Percentiles rank a stretch among this genome's conserved stretches.
phyloP scores from a whole-genome alignment of 2,329 filamentous ascomycete species.

The Plectosphaerella sp. region DNA sequence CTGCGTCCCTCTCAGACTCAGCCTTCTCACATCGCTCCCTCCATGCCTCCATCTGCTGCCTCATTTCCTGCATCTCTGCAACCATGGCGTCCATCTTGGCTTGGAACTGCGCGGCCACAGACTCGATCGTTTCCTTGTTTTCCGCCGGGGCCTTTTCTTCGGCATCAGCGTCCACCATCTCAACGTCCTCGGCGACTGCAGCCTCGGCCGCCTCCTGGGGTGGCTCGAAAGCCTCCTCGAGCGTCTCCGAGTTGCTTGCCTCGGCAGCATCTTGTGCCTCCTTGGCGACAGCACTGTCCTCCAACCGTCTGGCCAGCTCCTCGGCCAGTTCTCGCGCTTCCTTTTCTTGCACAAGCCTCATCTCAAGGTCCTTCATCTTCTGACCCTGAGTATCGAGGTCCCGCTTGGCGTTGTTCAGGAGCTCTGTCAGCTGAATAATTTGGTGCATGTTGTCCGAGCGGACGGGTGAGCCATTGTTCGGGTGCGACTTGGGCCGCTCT shows the following conservation, averaged over 20 bases:
- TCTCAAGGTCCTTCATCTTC: slow-evolving; percentile 77
- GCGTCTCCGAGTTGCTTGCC: slow-evolving; percentile 28
- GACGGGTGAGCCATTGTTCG: slow-evolving; percentile 51
- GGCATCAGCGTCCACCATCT: slow-evolving; percentile 12
- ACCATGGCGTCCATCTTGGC: slow-evolving; percentile 72
- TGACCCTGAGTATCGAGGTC: slow-evolving; percentile 81
- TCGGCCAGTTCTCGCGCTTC: slow-evolving; percentile 80
- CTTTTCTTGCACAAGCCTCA: slow-evolving; percentile 72
- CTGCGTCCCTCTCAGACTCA: slow-evolving; percentile 69
- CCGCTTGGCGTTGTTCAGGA: slow-evolving; percentile 75
- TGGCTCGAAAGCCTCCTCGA: slow-evolving; percentile 43
- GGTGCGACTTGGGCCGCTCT: slow-evolving; percentile 62
- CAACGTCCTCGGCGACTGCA: slow-evolving; percentile 12
- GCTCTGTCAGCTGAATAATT: slow-evolving; percentile 79
- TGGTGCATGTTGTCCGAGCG: slow-evolving; percentile 62
- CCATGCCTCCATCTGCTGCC: slow-evolving; percentile 73
- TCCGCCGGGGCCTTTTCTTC: slow-evolving; percentile 20
- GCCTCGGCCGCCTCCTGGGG: slow-evolving; percentile 26
- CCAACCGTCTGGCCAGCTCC: slow-evolving; percentile 68
- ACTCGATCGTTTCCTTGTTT: slow-evolving; percentile 27
- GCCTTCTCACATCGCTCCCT: slow-evolving; percentile 74
- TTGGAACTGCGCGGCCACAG: slow-evolving; percentile 48
- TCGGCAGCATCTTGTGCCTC: slow-evolving; percentile 33
- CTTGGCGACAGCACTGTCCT: slow-evolving; percentile 41
- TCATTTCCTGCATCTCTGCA: slow-evolving; percentile 75